phyloP scores from a whole-genome alignment of 352 stramenopile genomes.

The Phytophthora chlamydospora region DNA sequence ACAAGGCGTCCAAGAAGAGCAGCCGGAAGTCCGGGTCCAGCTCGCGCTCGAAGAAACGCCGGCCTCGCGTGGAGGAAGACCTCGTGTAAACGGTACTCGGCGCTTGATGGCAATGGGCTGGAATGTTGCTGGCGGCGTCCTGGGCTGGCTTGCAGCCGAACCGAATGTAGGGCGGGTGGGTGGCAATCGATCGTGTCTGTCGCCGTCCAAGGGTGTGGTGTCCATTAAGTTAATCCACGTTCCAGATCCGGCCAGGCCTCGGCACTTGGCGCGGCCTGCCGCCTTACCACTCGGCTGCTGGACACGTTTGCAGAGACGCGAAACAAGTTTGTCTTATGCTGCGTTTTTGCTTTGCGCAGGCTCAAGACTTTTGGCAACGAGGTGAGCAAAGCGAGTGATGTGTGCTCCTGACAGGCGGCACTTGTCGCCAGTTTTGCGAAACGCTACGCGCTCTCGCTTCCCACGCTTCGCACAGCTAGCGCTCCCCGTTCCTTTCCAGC shows the following conservation, averaged over 20 bases:
- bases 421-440: conserved; percentile 11
- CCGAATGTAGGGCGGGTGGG: conserved; percentile 17
- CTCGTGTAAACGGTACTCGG: no score
- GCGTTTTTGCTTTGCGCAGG: not conserved
- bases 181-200: not conserved
- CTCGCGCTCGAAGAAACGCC: conserved; percentile 29
- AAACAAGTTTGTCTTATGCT: not conserved
- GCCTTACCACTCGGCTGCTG: not conserved
- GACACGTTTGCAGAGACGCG: conserved; percentile 4
- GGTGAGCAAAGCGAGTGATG: not conserved
- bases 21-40: conserved; percentile 32
- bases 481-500: no score
- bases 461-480: no score
- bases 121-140: no score
- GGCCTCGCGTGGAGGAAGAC: conserved; percentile 19
- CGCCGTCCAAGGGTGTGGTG: not conserved
- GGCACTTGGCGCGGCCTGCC: no score
- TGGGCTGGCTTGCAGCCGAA: conserved; percentile 11
- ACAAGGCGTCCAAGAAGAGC: conserved; percentile 32
- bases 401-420: not conserved
- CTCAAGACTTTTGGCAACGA: conserved; percentile 1
- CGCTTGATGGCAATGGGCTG: no score
- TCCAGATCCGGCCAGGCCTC: not conserved
- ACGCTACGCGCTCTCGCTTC: conserved; percentile 3
- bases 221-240: conserved; percentile 12